These are phyloP conservation scores for Euphorbia celastroides DNA, from an alignment of 441 rosid genomes.

Conservation along the genomic window DNA sequence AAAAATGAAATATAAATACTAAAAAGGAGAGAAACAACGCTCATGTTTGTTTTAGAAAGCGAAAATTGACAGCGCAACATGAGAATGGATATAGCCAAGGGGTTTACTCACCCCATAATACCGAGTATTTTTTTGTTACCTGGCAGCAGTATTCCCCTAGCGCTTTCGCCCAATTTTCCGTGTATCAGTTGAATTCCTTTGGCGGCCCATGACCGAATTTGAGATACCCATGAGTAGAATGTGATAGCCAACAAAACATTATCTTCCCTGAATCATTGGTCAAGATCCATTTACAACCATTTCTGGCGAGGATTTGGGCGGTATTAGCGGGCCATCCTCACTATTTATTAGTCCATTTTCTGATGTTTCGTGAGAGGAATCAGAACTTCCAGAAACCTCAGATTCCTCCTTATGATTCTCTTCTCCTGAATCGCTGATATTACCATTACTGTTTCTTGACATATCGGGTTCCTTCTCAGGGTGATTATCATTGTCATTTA, in stretches of 20 bases:
- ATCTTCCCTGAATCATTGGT: conserved; percentile 17
- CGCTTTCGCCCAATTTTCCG: conserved; percentile 13
- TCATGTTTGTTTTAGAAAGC: conserved; percentile 27
- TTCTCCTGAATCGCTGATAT: conserved; percentile 38
- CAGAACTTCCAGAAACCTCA: conserved; percentile 42
- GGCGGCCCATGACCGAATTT: conserved; percentile 11
- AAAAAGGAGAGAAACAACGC: conserved; percentile 13
- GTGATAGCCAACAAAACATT: conserved; percentile 18
- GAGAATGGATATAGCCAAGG: conserved; percentile 15
- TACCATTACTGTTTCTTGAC: conserved; percentile 36
- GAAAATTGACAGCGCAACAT: conserved; percentile 24
- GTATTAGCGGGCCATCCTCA: conserved; percentile 58
- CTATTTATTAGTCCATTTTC: conserved; percentile 64
- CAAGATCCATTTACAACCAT: conserved; percentile 93
- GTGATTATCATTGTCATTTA: conserved; percentile 30
- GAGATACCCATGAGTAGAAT: conserved; percentile 22
- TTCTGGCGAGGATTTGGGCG: conserved; percentile 78
- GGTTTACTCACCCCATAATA: neutral
- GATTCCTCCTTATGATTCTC: conserved; percentile 52
- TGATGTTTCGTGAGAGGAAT: conserved; percentile 41
- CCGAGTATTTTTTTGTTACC: conserved; percentile 20
- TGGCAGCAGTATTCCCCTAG: conserved; percentile 27
- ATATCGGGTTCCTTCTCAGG: conserved; percentile 26
- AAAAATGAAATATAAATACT: neutral
- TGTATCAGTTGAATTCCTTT: conserved; percentile 5